Evolutionary conservation across 192 early-diverging fungal genomes (phyloP).

Genomic region (Fimicolochytrium jonesii): DNA sequence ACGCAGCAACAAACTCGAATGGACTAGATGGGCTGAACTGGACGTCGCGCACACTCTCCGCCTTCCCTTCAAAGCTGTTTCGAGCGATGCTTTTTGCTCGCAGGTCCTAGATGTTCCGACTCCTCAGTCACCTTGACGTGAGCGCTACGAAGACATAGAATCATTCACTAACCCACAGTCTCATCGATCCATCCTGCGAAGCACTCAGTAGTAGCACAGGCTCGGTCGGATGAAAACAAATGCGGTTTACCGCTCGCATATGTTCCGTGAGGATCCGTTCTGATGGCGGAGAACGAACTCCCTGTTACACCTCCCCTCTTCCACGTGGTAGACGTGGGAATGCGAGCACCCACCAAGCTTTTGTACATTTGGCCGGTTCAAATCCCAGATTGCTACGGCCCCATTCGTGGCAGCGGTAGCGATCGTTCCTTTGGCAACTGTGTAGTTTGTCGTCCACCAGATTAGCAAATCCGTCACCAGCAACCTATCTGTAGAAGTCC

Average conservation of each 20-base stretch:
- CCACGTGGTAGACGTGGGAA: neutral
- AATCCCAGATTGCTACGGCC: slow-evolving; percentile 71
- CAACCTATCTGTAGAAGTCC: neutral
- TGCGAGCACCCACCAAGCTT: slow-evolving; percentile 29
- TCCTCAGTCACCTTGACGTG: too few relatives aligned
- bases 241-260: slow-evolving; percentile 67
- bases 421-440: slow-evolving; percentile 58
- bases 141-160: too few relatives aligned
- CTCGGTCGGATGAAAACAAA: slow-evolving; percentile 72
- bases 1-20: slow-evolving; percentile 71
- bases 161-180: slow-evolving; percentile 55
- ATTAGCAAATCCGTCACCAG: neutral
- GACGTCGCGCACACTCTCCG: slow-evolving; percentile 73
- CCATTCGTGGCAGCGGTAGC: slow-evolving; percentile 69
- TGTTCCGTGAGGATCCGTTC: slow-evolving; percentile 69
- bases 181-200: slow-evolving; percentile 69
- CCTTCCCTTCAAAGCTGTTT: slow-evolving; percentile 66
- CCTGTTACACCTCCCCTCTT: neutral
- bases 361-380: slow-evolving; percentile 42
- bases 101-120: slow-evolving; percentile 76
- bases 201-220: slow-evolving; percentile 66
- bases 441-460: neutral
- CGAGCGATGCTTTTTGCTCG: slow-evolving; percentile 46
- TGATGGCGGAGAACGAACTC: too few relatives aligned
- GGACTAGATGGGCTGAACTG: slow-evolving; percentile 63